Conservation (phyloP, 1,139 yeast genomes). For the Magnusiomyces suaveolens region DNA sequence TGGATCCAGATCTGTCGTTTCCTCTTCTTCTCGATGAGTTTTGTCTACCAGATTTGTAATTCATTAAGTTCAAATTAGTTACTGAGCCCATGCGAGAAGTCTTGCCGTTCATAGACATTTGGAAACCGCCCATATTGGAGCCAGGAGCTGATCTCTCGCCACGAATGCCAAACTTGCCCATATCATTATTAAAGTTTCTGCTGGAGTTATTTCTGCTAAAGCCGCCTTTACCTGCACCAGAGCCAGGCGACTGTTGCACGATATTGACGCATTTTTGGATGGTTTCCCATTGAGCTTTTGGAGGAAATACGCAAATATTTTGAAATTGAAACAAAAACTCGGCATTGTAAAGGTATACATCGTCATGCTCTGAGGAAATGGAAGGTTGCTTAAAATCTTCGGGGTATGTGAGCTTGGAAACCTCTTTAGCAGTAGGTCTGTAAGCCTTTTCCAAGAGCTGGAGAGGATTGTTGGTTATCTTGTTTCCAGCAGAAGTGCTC, state of each 20-base stretch:
- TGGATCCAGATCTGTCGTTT: conserved; percentile 20
- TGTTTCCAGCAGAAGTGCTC: not conserved
- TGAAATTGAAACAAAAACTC: conserved; percentile 74
- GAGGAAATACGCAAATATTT: conserved; percentile 45
- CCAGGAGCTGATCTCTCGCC: conserved; percentile 22
- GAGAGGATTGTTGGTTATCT: conserved; percentile 5
- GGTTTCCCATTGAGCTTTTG: conserved; percentile 60
- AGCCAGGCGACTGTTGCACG: conserved; percentile 18
- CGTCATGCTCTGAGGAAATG: conserved; percentile 37
- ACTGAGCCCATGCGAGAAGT: conserved; percentile 24
- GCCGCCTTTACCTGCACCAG: conserved; percentile 18
- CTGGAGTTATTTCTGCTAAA: conserved; percentile 16
- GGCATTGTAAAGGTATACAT: conserved; percentile 64
- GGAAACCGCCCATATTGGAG: conserved; percentile 15
- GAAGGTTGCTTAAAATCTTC: conserved; percentile 43
- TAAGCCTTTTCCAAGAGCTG: conserved; percentile 20
- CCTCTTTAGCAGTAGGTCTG: conserved; percentile 49
- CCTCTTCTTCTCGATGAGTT: conserved; percentile 46
- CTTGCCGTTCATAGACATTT: conserved; percentile 12
- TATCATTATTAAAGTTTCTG: conserved; percentile 27
- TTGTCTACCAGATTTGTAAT: conserved; percentile 39
- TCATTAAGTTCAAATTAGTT: conserved; percentile 27
- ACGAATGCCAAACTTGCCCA: conserved; percentile 26
- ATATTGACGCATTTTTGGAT: conserved; percentile 33
- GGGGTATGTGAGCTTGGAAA: conserved; percentile 52